Conservation (phyloP, 805 yeast genomes). For the Yarrowia sp. region DNA sequence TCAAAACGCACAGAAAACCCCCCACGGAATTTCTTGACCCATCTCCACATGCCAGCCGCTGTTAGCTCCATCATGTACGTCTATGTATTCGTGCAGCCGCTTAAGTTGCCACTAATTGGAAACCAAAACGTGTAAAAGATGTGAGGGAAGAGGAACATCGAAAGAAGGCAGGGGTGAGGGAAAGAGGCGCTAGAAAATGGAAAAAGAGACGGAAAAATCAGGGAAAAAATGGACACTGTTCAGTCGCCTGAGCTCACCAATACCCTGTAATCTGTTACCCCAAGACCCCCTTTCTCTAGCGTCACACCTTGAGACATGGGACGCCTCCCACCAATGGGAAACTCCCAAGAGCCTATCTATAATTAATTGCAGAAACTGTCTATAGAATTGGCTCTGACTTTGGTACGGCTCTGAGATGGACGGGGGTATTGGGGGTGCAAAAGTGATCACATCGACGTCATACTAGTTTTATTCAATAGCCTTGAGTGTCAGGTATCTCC, state of each 20-base stretch:
- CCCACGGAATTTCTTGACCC: background rate
- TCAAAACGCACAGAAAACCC: too few species aligned
- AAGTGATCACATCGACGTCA: background rate
- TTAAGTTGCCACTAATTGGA: background rate
- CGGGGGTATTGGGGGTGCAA: background rate
- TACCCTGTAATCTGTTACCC: too few species aligned
- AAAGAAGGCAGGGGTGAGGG: background rate
- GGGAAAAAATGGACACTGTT: background rate
- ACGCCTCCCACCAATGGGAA: conserved; percentile 9
- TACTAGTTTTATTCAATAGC: background rate
- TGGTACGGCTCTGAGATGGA: background rate
- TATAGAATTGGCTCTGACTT: conserved; percentile 5
- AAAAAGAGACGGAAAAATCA: background rate
- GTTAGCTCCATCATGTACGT: background rate
- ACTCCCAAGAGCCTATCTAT: conserved; percentile 10
- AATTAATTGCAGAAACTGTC: conserved; percentile 5
- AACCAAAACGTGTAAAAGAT: background rate
- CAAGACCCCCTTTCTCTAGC: too few species aligned
- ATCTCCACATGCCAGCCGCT: background rate
- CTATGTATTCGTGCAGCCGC: background rate
- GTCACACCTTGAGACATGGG: background rate
- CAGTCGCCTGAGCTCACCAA: background rate
- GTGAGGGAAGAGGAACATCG: background rate
- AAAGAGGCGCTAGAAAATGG: background rate
- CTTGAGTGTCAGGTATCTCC: background rate